These are phyloP conservation scores for Aspergillus floridensis DNA, from an alignment of 2,329 filamentous ascomycete genomes.

Conservation along the genomic window DNA sequence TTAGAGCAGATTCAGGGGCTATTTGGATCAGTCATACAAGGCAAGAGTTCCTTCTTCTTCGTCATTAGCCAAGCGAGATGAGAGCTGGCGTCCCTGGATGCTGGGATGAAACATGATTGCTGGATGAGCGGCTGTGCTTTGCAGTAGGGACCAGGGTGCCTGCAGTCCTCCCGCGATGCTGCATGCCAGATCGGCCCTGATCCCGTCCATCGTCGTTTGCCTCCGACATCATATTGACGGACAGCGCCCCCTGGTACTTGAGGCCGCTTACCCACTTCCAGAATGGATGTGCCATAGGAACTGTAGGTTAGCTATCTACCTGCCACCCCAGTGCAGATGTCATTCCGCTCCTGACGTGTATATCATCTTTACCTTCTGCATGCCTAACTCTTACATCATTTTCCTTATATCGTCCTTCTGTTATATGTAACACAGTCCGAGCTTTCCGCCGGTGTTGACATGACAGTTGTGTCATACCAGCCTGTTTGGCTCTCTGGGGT, in stretches of 20 bases:
- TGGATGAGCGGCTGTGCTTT: conserved; percentile 10
- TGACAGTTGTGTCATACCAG: background rate
- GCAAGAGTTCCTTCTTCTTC: background rate
- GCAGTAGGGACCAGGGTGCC: conserved; percentile 14
- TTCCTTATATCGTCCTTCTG: background rate
- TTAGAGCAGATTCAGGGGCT: background rate
- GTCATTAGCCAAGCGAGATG: background rate
- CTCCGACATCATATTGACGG: background rate
- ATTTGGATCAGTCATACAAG: background rate
- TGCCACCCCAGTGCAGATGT: background rate
- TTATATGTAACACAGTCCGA: background rate
- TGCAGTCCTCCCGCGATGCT: conserved; percentile 11
- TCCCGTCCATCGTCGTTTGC: background rate
- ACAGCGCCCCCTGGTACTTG: background rate
- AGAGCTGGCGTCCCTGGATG: conserved; percentile 4
- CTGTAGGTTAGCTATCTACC: background rate
- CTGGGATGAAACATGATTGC: conserved; percentile 9
- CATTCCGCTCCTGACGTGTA: background rate
- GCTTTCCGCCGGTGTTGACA: background rate
- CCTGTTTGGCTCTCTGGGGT: background rate
- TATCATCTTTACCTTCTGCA: background rate
- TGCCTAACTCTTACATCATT: background rate
- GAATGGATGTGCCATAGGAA: background rate
- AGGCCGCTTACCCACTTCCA: background rate
- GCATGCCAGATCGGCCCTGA: conserved; percentile 10